Evolutionary conservation across 2,329 filamentous ascomycete species (phyloP).

Genomic region (Hypoxylon sp.): DNA sequence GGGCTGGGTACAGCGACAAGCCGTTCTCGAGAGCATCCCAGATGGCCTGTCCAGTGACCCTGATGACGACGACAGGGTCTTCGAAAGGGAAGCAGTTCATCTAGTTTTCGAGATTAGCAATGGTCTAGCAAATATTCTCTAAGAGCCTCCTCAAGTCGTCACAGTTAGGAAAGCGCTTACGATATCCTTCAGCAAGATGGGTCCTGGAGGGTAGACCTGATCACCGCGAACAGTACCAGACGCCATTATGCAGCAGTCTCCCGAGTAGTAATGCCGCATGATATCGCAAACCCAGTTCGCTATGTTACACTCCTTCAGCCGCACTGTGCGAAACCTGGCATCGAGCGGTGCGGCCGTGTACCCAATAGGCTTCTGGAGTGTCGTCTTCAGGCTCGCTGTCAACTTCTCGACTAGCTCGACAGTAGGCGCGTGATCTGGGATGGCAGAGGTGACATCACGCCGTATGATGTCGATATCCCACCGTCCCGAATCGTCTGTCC

Average conservation of each 20-base stretch:
- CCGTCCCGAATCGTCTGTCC: slow-evolving; percentile 55
- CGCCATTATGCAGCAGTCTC: slow-evolving; percentile 87
- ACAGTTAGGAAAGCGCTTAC: slow-evolving; percentile 16
- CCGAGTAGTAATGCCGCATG: slow-evolving; percentile 84
- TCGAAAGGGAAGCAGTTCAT: slow-evolving; percentile 93
- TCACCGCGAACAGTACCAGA: slow-evolving; percentile 88
- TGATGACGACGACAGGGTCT: slow-evolving; percentile 84
- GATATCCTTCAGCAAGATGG: slow-evolving; percentile 83
- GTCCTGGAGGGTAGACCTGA: slow-evolving; percentile 85
- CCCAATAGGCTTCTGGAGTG: slow-evolving; percentile 84
- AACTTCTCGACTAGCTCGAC: slow-evolving; percentile 73
- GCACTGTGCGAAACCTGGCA: slow-evolving; percentile 85
- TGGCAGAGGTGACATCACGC: slow-evolving; percentile 76
- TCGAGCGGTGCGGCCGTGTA: slow-evolving; percentile 87
- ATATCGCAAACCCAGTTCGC: slow-evolving; percentile 94
- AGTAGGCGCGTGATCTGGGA: slow-evolving; percentile 72
- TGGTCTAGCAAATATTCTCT: background rate
- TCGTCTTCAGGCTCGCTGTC: slow-evolving; percentile 78
- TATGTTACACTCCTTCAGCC: slow-evolving; percentile 81
- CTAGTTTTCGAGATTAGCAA: slow-evolving; percentile 11
- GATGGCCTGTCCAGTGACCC: slow-evolving; percentile 77
- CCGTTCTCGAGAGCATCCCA: slow-evolving; percentile 86
- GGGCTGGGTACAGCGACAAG: slow-evolving; percentile 81
- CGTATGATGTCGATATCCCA: slow-evolving; percentile 86
- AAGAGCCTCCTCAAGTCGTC: background rate